Conservation (phyloP, 768 basidiomycete species). For the Boletellus ananiceps region DNA sequence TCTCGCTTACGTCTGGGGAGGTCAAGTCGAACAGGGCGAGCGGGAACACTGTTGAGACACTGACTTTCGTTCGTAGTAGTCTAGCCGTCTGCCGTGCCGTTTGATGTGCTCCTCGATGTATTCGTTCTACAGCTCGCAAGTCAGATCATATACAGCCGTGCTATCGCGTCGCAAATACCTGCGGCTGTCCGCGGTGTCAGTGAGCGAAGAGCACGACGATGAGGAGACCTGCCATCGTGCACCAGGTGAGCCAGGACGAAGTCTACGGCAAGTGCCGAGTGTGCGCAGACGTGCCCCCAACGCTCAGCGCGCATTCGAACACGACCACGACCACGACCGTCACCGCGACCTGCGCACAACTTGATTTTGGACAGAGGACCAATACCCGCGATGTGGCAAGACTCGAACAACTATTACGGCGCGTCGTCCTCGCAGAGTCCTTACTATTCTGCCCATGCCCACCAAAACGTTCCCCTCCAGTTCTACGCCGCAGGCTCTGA, state of each 20-base stretch:
- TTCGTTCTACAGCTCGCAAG: slow-evolving; percentile 65
- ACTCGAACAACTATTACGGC: slow-evolving; percentile 53
- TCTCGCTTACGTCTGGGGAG: slow-evolving; percentile 69
- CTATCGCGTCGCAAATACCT: slow-evolving; percentile 40
- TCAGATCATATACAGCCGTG: slow-evolving; percentile 8
- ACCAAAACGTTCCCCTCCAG: slow-evolving; percentile 61
- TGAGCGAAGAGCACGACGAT: background rate
- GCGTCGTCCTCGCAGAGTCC: slow-evolving; percentile 53
- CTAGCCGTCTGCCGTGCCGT: slow-evolving; percentile 91
- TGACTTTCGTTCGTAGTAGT: slow-evolving; percentile 93
- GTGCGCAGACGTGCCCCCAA: background rate
- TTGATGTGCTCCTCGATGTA: slow-evolving; percentile 99
- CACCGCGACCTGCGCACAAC: background rate
- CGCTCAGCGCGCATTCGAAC: slow-evolving; percentile 1
- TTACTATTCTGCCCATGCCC: slow-evolving; percentile 48
- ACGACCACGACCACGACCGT: slow-evolving; percentile 13
- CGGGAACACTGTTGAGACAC: slow-evolving; percentile 25
- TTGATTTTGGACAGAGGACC: background rate
- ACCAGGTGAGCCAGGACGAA: slow-evolving; percentile 1
- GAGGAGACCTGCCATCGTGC: slow-evolving; percentile 26
- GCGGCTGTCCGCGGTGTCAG: slow-evolving; percentile 46
- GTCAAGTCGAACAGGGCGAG: background rate
- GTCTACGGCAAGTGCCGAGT: slow-evolving; percentile 28
- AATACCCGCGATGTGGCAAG: slow-evolving; percentile 65
- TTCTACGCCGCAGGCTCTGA: slow-evolving; percentile 68